A percentile compares a stretch with the other conserved stretches of the same genome.
These are phyloP conservation scores for Gymnopilus junonius DNA, from an alignment of 768 basidiomycete species.

Conservation along the genomic window DNA sequence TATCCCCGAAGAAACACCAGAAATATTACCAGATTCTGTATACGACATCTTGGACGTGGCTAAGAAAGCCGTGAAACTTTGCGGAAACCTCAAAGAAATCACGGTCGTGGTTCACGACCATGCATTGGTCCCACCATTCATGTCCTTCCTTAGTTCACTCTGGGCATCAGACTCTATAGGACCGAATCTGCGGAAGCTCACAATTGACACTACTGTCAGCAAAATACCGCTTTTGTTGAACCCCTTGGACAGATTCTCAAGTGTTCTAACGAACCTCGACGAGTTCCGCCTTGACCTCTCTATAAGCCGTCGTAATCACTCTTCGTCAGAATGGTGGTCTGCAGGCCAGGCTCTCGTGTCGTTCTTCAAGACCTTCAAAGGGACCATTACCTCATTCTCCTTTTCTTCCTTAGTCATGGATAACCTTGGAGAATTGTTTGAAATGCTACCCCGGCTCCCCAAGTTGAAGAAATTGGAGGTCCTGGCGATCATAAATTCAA, in stretches of 20 bases:
- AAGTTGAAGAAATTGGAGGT: constrained; percentile 17
- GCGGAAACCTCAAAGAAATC: constrained; percentile 25
- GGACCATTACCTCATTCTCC: constrained; percentile 10
- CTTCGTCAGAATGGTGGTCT: background rate
- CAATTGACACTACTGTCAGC: constrained; percentile 26
- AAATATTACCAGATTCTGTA: background rate
- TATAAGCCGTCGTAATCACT: constrained; percentile 2
- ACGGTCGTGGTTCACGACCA: constrained; percentile 31
- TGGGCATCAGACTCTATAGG: constrained; percentile 24
- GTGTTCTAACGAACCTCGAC: constrained; percentile 15
- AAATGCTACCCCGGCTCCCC: constrained; percentile 14
- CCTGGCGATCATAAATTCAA: constrained; percentile 9
- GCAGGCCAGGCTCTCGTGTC: constrained; percentile 9
- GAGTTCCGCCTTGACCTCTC: constrained; percentile 17
- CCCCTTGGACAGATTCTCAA: constrained; percentile 7
- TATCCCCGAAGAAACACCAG: background rate
- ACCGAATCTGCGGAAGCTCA: constrained; percentile 19
- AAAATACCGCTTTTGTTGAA: constrained; percentile 25
- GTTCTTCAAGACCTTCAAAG: constrained; percentile 10
- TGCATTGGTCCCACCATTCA: constrained; percentile 20
- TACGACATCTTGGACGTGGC: constrained; percentile 19
- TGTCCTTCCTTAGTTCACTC: constrained; percentile 21
- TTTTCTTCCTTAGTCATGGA: constrained; percentile 15
- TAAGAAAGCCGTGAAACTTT: constrained; percentile 11
- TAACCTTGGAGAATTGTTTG: constrained; percentile 10